Conservation (phyloP, 306 rosid species). For the Sphenostylis stenocarpa region DNA sequence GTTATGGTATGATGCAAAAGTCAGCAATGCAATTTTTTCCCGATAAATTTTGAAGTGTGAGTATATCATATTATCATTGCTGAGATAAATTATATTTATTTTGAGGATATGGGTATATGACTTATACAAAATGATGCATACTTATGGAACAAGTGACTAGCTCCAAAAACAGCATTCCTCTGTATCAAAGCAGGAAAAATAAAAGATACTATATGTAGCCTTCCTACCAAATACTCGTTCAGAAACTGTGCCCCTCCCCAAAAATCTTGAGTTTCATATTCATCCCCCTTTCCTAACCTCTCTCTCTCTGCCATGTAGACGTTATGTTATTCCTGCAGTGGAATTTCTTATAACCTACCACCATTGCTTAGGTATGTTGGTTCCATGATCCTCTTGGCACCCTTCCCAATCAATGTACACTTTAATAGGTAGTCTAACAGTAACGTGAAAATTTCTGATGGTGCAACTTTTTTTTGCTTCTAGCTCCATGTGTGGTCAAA, state of each 20-base stretch:
- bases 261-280: background rate
- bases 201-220: background rate
- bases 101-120: background rate
- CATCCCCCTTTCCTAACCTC: background rate
- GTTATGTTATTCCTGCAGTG: background rate
- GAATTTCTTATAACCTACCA: background rate
- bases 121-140: background rate
- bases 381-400: background rate
- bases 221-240: background rate
- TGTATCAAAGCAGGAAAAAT: background rate
- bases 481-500: background rate
- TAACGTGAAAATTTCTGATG: background rate
- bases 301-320: background rate
- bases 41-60: background rate
- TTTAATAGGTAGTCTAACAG: background rate
- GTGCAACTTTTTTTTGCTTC: background rate
- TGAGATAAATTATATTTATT: background rate
- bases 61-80: background rate
- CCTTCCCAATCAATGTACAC: background rate
- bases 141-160: background rate
- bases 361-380: background rate
- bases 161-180: background rate
- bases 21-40: background rate
- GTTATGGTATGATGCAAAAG: background rate
- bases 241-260: background rate